A percentile compares a stretch with the other conserved stretches of the same genome.
These are phyloP conservation scores for Rhynchosporium secalis DNA, from an alignment of 2,329 filamentous ascomycete species.

Conservation along the genomic window DNA sequence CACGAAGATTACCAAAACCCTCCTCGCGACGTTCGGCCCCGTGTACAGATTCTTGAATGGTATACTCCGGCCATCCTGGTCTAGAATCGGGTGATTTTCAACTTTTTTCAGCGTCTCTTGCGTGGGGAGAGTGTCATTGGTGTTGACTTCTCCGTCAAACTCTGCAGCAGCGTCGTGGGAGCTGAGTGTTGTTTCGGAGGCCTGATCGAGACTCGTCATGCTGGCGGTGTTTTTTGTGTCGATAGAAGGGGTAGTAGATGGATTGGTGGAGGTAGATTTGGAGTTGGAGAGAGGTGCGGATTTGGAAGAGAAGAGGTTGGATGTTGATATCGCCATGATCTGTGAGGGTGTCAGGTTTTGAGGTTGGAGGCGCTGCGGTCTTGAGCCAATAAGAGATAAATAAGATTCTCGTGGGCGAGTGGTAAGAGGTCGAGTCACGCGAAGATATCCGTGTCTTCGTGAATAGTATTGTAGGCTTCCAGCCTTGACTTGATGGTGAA, in stretches of 20 bases:
- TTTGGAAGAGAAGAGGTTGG: slow-evolving; percentile 11
- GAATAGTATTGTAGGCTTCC: too few species aligned
- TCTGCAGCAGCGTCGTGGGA: slow-evolving; percentile 43
- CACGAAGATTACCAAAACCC: slow-evolving; percentile 42
- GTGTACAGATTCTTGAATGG: slow-evolving; percentile 40
- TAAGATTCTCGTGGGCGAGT: too few species aligned
- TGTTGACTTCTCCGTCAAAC: slow-evolving; percentile 57
- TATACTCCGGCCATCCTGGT: slow-evolving; percentile 36
- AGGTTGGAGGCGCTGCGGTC: neutral
- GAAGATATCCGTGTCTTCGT: too few species aligned
- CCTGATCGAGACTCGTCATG: slow-evolving; percentile 5
- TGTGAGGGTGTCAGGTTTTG: neutral
- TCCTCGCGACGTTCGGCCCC: slow-evolving; percentile 37
- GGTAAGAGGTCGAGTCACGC: too few species aligned
- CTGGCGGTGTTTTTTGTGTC: neutral
- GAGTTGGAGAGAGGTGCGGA: neutral
- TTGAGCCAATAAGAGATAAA: too few species aligned
- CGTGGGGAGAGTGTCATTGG: slow-evolving; percentile 56
- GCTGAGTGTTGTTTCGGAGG: slow-evolving; percentile 12
- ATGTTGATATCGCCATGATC: slow-evolving; percentile 3
- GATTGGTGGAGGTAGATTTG: neutral
- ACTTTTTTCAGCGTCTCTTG: slow-evolving; percentile 51
- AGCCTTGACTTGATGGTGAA: too few species aligned
- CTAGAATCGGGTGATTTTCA: slow-evolving; percentile 42
- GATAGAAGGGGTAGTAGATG: neutral